Percentiles rank a stretch among this genome's conserved stretches.
phyloP scores from a whole-genome alignment of 371 early-diverging fungal genomes.

The Entomophthora muscae region DNA sequence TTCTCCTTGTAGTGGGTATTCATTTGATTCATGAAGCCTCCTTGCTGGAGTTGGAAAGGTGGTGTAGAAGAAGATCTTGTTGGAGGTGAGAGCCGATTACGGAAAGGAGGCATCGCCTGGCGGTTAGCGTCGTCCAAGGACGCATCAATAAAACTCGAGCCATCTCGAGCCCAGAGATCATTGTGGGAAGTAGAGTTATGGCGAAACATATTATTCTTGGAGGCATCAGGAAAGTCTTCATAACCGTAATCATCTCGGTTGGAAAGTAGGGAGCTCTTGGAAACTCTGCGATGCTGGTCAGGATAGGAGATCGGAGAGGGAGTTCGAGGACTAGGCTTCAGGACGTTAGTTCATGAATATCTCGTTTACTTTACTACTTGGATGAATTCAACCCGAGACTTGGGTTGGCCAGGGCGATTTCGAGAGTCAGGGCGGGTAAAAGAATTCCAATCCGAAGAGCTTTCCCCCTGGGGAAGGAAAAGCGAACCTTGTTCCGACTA shows the following conservation, averaged over 20 bases:
- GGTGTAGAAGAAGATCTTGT: slow-evolving; percentile 38
- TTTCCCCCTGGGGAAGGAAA: neutral
- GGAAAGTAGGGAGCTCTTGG: slow-evolving; percentile 11
- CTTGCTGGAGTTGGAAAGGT: slow-evolving; percentile 24
- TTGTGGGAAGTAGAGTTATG: neutral
- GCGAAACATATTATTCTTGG: neutral
- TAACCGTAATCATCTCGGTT: slow-evolving; percentile 2
- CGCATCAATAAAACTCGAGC: neutral
- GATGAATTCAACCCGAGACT: neutral
- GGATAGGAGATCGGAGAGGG: neutral
- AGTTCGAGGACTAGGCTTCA: neutral
- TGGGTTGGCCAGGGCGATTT: neutral
- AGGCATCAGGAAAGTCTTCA: neutral
- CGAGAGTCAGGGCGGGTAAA: neutral
- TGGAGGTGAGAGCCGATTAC: slow-evolving; percentile 23
- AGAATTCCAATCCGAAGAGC: neutral
- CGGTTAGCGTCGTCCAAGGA: neutral
- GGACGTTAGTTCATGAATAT: neutral
- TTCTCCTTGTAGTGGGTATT: slow-evolving; percentile 14
- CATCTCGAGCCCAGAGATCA: neutral
- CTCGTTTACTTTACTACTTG: neutral
- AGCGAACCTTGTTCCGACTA: neutral
- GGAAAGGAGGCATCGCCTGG: slow-evolving; percentile 16
- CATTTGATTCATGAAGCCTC: slow-evolving; percentile 17
- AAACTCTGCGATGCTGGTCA: neutral